A percentile compares a stretch with the other conserved stretches of the same genome.
phyloP scores from a whole-genome alignment of 495 filamentous ascomycete genomes.

The Penicillium ucsense region DNA sequence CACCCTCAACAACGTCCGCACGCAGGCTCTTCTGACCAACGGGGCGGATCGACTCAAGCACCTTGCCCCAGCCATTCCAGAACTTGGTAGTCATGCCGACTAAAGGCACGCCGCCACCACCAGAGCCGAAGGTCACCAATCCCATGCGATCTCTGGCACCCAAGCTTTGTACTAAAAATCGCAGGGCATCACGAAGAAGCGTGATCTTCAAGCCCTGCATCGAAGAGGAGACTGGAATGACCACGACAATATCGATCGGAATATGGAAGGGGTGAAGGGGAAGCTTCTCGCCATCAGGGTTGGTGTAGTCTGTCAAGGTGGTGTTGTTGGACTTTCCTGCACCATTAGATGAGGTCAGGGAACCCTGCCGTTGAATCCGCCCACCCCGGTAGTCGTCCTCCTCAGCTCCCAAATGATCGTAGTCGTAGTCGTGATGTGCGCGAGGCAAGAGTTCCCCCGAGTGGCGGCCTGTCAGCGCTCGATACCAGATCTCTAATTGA shows the following conservation, averaged over 20 bases:
- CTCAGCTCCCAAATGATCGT: constrained; percentile 71
- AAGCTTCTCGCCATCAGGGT: constrained; percentile 48
- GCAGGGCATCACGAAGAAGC: constrained; percentile 83
- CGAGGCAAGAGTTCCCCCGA: constrained; percentile 48
- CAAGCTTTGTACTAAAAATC: constrained; percentile 86
- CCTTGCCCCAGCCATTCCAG: constrained; percentile 85
- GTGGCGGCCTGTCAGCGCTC: constrained; percentile 78
- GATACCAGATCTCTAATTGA: constrained; percentile 87
- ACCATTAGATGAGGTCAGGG: constrained; percentile 77
- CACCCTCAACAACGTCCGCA: constrained; percentile 94
- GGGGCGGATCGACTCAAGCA: constrained; percentile 80
- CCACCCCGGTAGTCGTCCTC: constrained; percentile 80
- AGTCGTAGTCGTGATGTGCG: constrained; percentile 67
- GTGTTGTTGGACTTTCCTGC: constrained; percentile 38
- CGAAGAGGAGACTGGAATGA: constrained; percentile 94
- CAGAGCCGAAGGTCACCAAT: constrained; percentile 93
- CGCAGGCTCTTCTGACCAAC: constrained; percentile 95
- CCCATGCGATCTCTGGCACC: constrained; percentile 95
- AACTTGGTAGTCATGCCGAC: constrained; percentile 97
- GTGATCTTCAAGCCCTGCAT: constrained; percentile 99
- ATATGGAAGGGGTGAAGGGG: constrained; percentile 67
- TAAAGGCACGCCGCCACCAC: constrained; percentile 82
- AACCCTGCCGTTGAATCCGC: constrained; percentile 73
- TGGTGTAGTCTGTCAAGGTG: constrained; percentile 48
- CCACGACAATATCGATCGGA: constrained; percentile 90